Conservation (phyloP, 495 filamentous ascomycete genomes). For the Ascobolus immersus region DNA sequence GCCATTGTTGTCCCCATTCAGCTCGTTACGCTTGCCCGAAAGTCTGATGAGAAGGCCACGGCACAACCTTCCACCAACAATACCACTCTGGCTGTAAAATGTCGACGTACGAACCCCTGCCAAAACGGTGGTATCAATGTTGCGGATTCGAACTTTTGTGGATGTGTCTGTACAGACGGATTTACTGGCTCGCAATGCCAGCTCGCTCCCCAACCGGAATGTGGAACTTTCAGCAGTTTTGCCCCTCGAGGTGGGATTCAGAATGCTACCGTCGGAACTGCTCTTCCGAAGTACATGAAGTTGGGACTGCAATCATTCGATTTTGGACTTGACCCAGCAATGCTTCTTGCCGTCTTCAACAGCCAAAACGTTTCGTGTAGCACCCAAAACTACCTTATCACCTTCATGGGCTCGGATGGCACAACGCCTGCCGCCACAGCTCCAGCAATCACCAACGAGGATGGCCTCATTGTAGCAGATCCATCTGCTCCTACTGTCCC, state of each 20-base stretch:
- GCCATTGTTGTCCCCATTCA: conserved; percentile 72
- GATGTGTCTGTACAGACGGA: conserved; percentile 66
- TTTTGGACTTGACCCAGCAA: conserved; percentile 38
- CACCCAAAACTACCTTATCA: conserved; percentile 61
- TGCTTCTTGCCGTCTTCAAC: conserved; percentile 53
- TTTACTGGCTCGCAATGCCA: conserved; percentile 55
- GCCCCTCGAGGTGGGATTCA: conserved; percentile 18
- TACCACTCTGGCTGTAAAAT: conserved; percentile 21
- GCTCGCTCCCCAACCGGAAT: background rate
- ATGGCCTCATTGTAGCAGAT: too few species aligned
- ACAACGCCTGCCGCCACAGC: too few species aligned
- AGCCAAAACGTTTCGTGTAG: conserved; percentile 46
- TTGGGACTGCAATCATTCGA: conserved; percentile 42
- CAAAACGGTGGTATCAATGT: conserved; percentile 60
- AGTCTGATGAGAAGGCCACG: conserved; percentile 21
- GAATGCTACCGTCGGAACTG: conserved; percentile 56
- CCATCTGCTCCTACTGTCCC: too few species aligned
- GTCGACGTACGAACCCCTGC: conserved; percentile 32
- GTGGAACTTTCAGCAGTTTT: background rate
- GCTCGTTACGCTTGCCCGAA: conserved; percentile 44
- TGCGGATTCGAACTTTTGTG: conserved; percentile 37
- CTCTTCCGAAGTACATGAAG: conserved; percentile 45
- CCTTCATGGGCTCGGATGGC: too few species aligned
- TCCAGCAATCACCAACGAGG: too few species aligned
- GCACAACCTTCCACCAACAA: conserved; percentile 8